Conservation (phyloP, 306 rosid species). For the Cucumis hystrix region DNA sequence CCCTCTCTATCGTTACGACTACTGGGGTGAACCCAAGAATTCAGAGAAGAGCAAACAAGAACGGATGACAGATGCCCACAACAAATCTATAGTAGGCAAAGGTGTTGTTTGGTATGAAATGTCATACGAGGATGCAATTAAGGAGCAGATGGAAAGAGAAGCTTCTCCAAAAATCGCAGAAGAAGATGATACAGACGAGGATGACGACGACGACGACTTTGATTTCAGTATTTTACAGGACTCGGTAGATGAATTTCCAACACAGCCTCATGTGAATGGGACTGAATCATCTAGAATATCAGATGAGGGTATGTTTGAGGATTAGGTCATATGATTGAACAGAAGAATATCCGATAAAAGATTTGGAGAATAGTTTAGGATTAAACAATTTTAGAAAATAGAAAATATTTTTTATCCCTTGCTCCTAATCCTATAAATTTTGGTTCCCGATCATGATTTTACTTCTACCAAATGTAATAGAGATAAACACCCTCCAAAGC, state of each 20-base stretch:
- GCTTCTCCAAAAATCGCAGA: conserved; percentile 21
- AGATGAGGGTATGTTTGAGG: conserved; percentile 63
- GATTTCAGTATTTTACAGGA: conserved; percentile 49
- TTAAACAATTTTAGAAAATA: background rate
- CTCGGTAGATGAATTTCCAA: conserved; percentile 15
- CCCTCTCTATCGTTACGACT: conserved; percentile 79
- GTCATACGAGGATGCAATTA: conserved; percentile 68
- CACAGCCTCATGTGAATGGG: conserved; percentile 76
- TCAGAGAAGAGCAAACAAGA: conserved; percentile 84
- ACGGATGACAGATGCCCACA: conserved; percentile 60
- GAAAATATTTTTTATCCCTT: background rate
- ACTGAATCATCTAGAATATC: conserved; percentile 59
- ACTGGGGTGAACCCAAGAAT: conserved; percentile 96
- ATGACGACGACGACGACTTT: conserved; percentile 29
- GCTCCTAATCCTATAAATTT: background rate
- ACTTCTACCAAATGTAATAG: too few species aligned
- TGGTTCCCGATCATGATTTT: background rate
- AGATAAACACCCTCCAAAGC: too few species aligned
- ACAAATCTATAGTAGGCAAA: conserved; percentile 77
- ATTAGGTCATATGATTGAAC: conserved; percentile 5
- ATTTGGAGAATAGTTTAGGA: background rate
- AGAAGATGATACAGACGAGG: conserved; percentile 18
- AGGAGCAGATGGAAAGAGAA: conserved; percentile 38
- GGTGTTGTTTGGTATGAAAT: conserved; percentile 54
- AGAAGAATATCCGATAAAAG: background rate